Evolutionary conservation across 345 rosid genomes (phyloP).

Genomic region (Arabis hirsuta): DNA sequence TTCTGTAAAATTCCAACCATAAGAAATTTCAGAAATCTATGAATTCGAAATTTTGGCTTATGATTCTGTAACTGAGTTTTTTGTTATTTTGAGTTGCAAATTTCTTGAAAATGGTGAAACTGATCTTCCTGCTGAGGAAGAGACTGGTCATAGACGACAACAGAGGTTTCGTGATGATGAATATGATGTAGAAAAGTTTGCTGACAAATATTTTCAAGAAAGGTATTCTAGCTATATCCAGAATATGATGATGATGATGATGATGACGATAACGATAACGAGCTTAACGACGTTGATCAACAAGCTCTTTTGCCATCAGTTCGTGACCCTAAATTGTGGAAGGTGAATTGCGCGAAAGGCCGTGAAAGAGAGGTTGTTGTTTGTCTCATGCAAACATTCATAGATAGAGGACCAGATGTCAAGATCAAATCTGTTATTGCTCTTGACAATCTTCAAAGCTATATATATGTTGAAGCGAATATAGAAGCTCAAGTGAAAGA

Average conservation of each 20-base stretch:
- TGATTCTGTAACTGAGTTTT: not conserved
- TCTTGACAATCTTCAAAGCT: constrained; percentile 85
- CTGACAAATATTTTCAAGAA: constrained; percentile 57
- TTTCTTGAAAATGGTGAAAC: constrained; percentile 68
- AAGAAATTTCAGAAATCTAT: not conserved
- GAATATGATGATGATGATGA: constrained; percentile 47
- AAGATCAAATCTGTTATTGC: constrained; percentile 83
- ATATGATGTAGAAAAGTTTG: constrained; percentile 76
- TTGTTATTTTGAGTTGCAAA: constrained; percentile 46
- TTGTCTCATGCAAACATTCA: constrained; percentile 82
- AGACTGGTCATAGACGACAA: constrained; percentile 55
- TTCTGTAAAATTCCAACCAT: not conserved
- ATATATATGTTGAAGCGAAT: constrained; percentile 77
- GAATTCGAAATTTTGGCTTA: not conserved
- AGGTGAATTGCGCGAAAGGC: constrained; percentile 48
- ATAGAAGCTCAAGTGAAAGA: constrained; percentile 93
- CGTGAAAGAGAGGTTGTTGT: constrained; percentile 80
- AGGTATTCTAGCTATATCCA: constrained; percentile 60
- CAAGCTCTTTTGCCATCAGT: constrained; percentile 94
- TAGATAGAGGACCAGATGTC: constrained; percentile 77
- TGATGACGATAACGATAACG: constrained; percentile 47
- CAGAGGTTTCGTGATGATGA: constrained; percentile 64
- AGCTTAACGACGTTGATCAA: constrained; percentile 79
- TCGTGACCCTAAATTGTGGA: constrained; percentile 69
- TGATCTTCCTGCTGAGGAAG: constrained; percentile 72